These are phyloP conservation scores for Sclerotinia sclerotiorum DNA, from an alignment of 2,329 filamentous ascomycete genomes.

Conservation along the genomic window DNA sequence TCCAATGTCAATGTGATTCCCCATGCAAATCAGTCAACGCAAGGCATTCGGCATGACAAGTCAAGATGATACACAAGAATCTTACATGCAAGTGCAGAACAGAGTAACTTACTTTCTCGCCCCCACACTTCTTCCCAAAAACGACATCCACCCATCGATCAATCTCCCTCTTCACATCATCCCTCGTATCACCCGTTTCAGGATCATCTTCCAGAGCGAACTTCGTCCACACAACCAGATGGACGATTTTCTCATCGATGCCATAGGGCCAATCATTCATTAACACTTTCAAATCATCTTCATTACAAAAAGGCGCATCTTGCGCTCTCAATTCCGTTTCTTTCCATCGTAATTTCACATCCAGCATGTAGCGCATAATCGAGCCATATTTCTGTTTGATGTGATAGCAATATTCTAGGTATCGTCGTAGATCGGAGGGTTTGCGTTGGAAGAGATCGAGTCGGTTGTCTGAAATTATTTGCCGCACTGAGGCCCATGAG, in stretches of 20 bases:
- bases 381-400: conserved; percentile 70
- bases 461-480: conserved; percentile 61
- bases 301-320: conserved; percentile 37
- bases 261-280: conserved; percentile 96
- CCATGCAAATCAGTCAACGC: not conserved
- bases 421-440: conserved; percentile 76
- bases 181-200: conserved; percentile 59
- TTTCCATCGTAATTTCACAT: conserved; percentile 68
- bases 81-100: not conserved
- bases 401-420: conserved; percentile 66
- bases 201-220: conserved; percentile 73
- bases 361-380: conserved; percentile 73
- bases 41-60: not conserved
- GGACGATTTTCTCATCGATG: conserved; percentile 72
- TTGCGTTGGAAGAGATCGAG: conserved; percentile 75
- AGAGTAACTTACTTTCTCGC: conserved; percentile 51
- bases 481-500: conserved; percentile 67
- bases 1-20: not conserved
- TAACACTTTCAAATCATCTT: conserved; percentile 67
- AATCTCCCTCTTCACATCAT: conserved; percentile 61
- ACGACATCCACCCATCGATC: conserved; percentile 66
- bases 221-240: conserved; percentile 92
- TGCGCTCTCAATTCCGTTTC: conserved; percentile 45
- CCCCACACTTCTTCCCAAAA: conserved; percentile 58
- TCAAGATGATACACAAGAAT: not conserved